These are phyloP conservation scores for Tuber indicum DNA, from an alignment of 495 filamentous ascomycete species.

Conservation along the genomic window DNA sequence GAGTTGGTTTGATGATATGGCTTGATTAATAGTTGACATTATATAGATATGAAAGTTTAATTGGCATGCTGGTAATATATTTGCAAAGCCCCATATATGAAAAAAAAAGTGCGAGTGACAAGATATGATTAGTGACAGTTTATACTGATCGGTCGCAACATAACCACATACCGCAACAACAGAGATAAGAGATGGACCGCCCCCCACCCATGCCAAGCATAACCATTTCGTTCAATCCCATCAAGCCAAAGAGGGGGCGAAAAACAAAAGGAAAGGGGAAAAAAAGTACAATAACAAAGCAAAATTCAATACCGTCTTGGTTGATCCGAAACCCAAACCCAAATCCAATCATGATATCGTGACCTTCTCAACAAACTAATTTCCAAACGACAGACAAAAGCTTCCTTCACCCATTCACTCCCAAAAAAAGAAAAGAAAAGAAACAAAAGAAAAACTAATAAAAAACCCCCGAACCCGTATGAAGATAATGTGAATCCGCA, in stretches of 20 bases:
- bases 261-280: background rate
- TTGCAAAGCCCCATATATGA: background rate
- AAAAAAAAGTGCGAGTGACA: background rate
- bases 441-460: background rate
- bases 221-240: background rate
- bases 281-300: background rate
- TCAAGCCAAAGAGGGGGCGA: background rate
- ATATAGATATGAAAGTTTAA: background rate
- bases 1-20: slow-evolving; percentile 36
- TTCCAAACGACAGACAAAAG: background rate
- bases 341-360: slow-evolving; percentile 4
- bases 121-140: background rate
- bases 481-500: background rate
- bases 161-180: background rate
- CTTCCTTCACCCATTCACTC: background rate
- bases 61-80: background rate
- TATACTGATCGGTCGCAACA: background rate
- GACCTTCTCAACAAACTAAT: background rate
- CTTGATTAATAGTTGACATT: background rate
- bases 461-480: background rate
- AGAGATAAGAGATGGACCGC: background rate
- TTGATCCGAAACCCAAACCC: background rate
- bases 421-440: no score
- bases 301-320: slow-evolving; percentile 2
- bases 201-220: background rate